Conservation (phyloP, 192 early-diverging fungal species). For the Funneliformis mosseae region DNA sequence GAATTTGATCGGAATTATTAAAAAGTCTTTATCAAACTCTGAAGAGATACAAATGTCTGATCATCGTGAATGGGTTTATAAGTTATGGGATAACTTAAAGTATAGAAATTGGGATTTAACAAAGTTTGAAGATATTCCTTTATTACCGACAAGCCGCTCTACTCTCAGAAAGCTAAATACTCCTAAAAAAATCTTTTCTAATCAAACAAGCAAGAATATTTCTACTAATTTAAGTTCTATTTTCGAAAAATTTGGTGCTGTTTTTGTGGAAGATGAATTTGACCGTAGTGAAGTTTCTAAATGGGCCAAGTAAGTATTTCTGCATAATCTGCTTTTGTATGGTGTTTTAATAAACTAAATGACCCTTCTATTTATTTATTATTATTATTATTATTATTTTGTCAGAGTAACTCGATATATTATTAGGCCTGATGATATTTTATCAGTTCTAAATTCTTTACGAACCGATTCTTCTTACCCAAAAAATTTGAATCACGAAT, state of each 20-base stretch:
- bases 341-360: not conserved
- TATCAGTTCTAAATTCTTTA: not conserved
- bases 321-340: not conserved
- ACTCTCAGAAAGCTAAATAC: not conserved
- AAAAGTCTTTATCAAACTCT: not conserved
- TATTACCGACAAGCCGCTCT: not conserved
- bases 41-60: not conserved
- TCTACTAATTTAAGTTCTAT: not conserved
- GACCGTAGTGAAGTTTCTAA: not conserved
- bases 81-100: not conserved
- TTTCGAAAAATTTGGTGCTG: not conserved
- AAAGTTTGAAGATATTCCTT: not conserved
- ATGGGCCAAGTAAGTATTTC: not conserved
- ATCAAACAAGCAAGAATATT: not conserved
- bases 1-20: not conserved
- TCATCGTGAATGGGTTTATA: not conserved
- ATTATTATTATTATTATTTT: too few relatives aligned
- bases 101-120: not conserved
- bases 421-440: not conserved
- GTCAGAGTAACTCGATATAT: not conserved
- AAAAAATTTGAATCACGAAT: not conserved
- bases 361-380: not conserved
- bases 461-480: not conserved
- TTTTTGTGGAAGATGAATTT: not conserved
- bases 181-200: not conserved